These are phyloP conservation scores for Capsicum rhomboideum DNA, from an alignment of 257 asterid species.

Conservation along the genomic window DNA sequence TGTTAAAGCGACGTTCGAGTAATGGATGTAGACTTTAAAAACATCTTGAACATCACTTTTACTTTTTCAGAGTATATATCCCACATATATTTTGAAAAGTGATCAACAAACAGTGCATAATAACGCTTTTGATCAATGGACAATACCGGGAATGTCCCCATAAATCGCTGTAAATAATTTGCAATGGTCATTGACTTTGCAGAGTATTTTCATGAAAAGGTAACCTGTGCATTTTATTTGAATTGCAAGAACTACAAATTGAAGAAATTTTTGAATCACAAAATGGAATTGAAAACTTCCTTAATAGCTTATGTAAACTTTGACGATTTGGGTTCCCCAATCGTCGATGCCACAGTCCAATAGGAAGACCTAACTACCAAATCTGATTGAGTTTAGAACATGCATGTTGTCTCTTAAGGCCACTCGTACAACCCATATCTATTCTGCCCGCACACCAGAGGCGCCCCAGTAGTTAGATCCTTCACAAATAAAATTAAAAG, in stretches of 20 bases:
- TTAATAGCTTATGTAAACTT: neutral
- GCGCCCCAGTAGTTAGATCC: neutral
- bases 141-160: neutral
- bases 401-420: neutral
- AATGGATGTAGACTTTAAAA: too few relatives aligned
- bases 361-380: neutral
- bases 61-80: too few relatives aligned
- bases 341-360: neutral
- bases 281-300: neutral
- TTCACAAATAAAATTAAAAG: too few relatives aligned
- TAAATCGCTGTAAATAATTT: neutral
- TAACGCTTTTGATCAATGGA: too few relatives aligned
- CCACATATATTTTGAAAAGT: too few relatives aligned
- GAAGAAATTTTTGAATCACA: neutral
- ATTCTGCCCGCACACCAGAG: too few relatives aligned
- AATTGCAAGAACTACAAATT: neutral
- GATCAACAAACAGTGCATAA: too few relatives aligned
- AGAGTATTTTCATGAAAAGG: neutral
- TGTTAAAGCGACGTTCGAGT: too few relatives aligned
- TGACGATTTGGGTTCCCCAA: neutral
- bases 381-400: neutral
- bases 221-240: neutral
- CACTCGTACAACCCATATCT: too few relatives aligned
- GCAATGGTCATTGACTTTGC: too few relatives aligned
- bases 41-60: too few relatives aligned